Evolutionary conservation across 2,329 filamentous ascomycete genomes (phyloP).

Genomic region (Stachybotrys chartarum): DNA sequence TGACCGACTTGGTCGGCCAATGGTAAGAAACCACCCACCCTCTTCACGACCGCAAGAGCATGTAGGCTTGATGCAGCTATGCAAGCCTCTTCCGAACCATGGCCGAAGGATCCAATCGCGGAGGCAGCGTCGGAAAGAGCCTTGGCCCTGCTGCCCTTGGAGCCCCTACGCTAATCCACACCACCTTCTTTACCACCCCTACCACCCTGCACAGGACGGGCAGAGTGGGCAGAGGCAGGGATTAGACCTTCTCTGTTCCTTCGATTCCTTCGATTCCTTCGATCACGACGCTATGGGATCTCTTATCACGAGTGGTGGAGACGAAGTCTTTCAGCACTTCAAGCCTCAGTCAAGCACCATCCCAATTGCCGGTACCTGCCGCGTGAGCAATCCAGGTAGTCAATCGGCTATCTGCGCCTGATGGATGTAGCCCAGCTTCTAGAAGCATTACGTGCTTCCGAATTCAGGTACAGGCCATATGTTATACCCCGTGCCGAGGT

Average conservation of each 20-base stretch:
- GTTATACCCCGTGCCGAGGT: no score
- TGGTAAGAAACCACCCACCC: neutral
- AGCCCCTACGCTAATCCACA: neutral
- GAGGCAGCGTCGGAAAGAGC: neutral
- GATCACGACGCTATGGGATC: neutral
- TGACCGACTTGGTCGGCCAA: neutral
- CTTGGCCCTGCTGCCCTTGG: neutral
- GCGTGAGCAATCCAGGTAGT: no score
- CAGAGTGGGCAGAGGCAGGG: neutral
- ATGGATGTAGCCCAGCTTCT: no score
- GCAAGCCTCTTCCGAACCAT: neutral
- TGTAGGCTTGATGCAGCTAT: neutral
- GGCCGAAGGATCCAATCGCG: neutral
- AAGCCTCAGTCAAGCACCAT: no score
- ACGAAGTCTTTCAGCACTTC: neutral
- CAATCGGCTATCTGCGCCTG: no score
- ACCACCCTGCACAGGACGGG: neutral
- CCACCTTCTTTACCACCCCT: neutral
- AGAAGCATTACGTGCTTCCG: no score
- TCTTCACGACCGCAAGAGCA: neutral
- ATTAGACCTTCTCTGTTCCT: neutral
- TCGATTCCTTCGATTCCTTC: neutral
- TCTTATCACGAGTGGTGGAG: neutral
- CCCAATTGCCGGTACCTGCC: no score
- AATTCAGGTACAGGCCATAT: no score